phyloP scores from a whole-genome alignment of 352 stramenopile genomes.

The Pythium monospermum region DNA sequence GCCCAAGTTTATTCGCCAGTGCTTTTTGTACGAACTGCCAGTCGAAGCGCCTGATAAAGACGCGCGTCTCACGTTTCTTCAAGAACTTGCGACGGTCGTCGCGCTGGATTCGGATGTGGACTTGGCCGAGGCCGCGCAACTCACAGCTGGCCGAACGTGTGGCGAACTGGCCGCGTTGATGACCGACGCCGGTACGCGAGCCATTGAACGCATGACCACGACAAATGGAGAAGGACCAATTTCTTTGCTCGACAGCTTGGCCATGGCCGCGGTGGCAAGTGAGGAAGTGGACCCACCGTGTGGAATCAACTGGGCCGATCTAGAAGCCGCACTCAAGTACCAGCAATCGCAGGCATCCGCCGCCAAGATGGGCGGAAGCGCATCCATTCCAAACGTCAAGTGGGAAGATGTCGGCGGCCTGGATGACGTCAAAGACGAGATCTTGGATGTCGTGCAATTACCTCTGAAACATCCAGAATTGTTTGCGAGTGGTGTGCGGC shows the following conservation, averaged over 20 bases:
- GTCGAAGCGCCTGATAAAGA: slow-evolving; percentile 56
- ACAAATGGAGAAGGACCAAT: slow-evolving; percentile 11
- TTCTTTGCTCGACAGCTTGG: slow-evolving; percentile 21
- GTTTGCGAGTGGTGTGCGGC: slow-evolving; percentile 68
- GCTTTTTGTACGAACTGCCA: slow-evolving; percentile 74
- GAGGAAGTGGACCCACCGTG: slow-evolving; percentile 6
- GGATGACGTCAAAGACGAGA: slow-evolving; percentile 98
- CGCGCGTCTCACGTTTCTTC: slow-evolving; percentile 49
- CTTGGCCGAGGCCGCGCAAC: slow-evolving; percentile 51
- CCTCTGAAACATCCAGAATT: slow-evolving; percentile 81
- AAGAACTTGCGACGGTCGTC: slow-evolving; percentile 33
- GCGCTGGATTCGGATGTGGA: slow-evolving; percentile 43
- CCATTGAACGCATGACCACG: slow-evolving; percentile 40
- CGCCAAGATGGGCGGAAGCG: slow-evolving; percentile 51
- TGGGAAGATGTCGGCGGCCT: slow-evolving; percentile 98
- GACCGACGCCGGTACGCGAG: slow-evolving; percentile 46
- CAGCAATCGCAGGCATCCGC: slow-evolving; percentile 66
- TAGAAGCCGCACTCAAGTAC: slow-evolving; percentile 53
- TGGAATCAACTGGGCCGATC: slow-evolving; percentile 35
- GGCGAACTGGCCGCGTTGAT: slow-evolving; percentile 67
- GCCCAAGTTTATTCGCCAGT: slow-evolving; percentile 75
- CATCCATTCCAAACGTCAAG: slow-evolving; percentile 92
- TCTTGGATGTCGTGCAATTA: slow-evolving; percentile 86
- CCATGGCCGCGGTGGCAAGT: background rate
- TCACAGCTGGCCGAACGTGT: slow-evolving; percentile 69